These are phyloP conservation scores for Solanum etuberosum DNA, from an alignment of 257 asterid species.

Conservation along the genomic window DNA sequence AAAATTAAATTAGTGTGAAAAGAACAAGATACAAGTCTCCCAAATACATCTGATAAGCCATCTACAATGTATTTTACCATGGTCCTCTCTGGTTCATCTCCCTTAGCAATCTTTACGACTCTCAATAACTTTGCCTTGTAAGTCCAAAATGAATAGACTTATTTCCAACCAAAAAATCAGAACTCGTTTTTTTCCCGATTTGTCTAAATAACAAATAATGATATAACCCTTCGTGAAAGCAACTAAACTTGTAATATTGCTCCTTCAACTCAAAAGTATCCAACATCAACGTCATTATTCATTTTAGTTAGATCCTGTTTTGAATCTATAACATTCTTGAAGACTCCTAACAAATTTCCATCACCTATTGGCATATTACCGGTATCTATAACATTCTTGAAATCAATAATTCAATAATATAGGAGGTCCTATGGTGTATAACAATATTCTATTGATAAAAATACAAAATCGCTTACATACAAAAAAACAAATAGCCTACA, in stretches of 20 bases:
- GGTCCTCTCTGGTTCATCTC: not conserved
- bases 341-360: not conserved
- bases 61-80: not conserved
- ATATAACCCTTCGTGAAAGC: not conserved
- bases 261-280: not conserved
- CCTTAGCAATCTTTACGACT: not conserved
- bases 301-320: not conserved
- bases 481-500: not conserved
- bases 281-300: not conserved
- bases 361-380: not conserved
- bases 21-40: not conserved
- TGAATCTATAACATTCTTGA: not conserved
- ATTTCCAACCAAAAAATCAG: not conserved
- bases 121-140: not conserved
- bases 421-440: not conserved
- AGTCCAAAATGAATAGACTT: not conserved
- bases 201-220: not conserved
- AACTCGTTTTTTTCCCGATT: not conserved
- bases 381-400: not conserved
- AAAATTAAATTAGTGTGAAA: not conserved
- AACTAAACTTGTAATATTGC: not conserved
- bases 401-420: not conserved
- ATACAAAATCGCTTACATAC: not conserved
- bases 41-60: not conserved
- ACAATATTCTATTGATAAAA: not conserved